Evolutionary conservation across 2,329 filamentous ascomycete genomes (phyloP), one percentile per base, ranked within the genome.

Genomic region (Curvularia eragrostidis): DNA sequence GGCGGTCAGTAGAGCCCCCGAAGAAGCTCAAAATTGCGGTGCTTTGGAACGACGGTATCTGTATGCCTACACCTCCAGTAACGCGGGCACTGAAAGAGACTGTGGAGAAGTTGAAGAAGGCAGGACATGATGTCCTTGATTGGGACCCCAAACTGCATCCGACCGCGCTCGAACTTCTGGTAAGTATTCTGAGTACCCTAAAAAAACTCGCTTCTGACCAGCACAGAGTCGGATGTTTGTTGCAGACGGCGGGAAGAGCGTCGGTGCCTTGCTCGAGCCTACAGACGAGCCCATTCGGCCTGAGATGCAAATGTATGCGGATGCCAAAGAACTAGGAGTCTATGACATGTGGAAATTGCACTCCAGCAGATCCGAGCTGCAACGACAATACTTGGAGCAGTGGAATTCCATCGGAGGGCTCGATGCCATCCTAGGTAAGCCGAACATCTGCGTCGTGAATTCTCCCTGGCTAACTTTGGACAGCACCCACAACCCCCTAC

Each of bases 21-120:
- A 75, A 75, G 56, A 86, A 83, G 59, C 73, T 89, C 5, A 87
- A 84, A 64, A 78, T 91, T n/a, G 88, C 82, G 0, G 75, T 86
- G 4, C 71, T 84, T n/a, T 75, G 79, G 62, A 80, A 79, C 36
- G 84, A 86, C 60, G 80, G 79, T 0, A 72, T 85, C 9, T 79
- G 80, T 8, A 72, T 74, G 2, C 84, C 84, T 0, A 79, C 84
- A 4, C 84, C 84, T 9, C 83, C 84, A 0, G 78, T 86, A 7
- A 70, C 69, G 13, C 76, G 87, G 39, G 87, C 86, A 1, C 67
- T 91, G 38, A 77, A 79, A 51, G 81, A 85, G 50, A 80, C 85
- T 0, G 83, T 83, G 0, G 79, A 81, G 12, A 83, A 83, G 70
- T 63, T 89, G 56, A 78, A 76, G 66, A 62, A 75, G 58, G 78